Evolutionary conservation across 495 filamentous ascomycete genomes (phyloP), one percentile per base, ranked within the genome.

Genomic region (Aspergillus coremiiformis): DNA sequence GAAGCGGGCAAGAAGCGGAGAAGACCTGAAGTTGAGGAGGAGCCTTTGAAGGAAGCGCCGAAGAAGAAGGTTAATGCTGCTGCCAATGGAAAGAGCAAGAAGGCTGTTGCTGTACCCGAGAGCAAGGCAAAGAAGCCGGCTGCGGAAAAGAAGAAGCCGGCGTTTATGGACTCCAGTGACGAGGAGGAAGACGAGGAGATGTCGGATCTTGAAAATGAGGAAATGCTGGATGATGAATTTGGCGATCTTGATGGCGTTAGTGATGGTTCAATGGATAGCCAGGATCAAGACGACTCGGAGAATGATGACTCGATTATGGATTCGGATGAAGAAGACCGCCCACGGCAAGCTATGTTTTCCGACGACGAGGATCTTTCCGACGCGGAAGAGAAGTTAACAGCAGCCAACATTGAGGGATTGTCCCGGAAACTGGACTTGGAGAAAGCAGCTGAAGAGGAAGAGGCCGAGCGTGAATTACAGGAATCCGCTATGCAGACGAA

Each of bases 401-500:
- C 93, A 0, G 94, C 93, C 41, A 98, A 98, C 60, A 98, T 98
- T 50, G 92, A 83, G 58, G 93, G 93, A 33, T 72, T 98, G 42
- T 90, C 93, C 32, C 77, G 79, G 51, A 89, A 87, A 55, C 64
- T 97, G 52, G 90, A 97, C 60, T 68, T 79, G 54, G 73, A 87
- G 56, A 75, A 77, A 51, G 80, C 83, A 37, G 69, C 81, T 44
- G 88, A 82, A 20, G 87, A 82, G 7, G 87, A 89, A 48, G 89
- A 89, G 49, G 77, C 77, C 5, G 72, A 73, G 52, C 59, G 64
- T 44, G 77, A 80, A 60, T 70, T 97, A 61, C 83, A 92, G 66
- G 88, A 96, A 49, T 80, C 81, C n/a, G 88, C 87, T 7, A 66
- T 98, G 65, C 90, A 96, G 70, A 97, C 91, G 10, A 98, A 98